Evolutionary conservation across 2,329 filamentous ascomycete genomes (phyloP).

Genomic region (Corinectria fuckeliana): DNA sequence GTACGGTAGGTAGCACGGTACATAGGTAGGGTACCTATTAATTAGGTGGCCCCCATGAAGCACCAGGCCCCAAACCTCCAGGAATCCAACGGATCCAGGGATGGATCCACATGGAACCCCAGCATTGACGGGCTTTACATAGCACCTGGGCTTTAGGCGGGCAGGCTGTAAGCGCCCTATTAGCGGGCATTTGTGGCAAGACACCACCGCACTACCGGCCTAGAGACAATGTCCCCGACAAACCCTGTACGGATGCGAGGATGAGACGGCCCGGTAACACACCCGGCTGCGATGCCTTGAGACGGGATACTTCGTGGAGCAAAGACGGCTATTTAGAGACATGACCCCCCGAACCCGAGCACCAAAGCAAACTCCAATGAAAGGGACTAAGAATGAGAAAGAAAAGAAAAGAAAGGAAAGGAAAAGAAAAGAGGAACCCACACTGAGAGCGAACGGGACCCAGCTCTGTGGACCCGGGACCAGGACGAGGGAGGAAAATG

Average conservation of each 20-base stretch:
- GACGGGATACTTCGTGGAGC: background rate
- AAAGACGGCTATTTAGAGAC: conserved; percentile 5
- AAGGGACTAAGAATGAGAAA: background rate
- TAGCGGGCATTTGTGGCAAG: conserved; percentile 16
- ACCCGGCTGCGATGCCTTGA: background rate
- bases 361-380: background rate
- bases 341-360: background rate
- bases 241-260: background rate
- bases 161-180: conserved; percentile 2
- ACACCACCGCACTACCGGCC: conserved; percentile 10
- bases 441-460: background rate
- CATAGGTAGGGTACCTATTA: too few relatives aligned
- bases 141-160: background rate
- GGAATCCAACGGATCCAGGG: conserved; percentile 5
- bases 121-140: background rate
- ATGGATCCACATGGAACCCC: background rate
- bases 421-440: background rate
- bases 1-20: too few relatives aligned
- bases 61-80: too few relatives aligned
- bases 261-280: conserved; percentile 8
- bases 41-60: too few relatives aligned
- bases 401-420: background rate
- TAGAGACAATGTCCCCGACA: background rate
- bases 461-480: background rate
- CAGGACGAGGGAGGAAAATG: background rate